A percentile compares a stretch with the other conserved stretches of the same genome.
Conservation (phyloP, 202 grass and related monocot species). For the Musa balbisiana region DNA sequence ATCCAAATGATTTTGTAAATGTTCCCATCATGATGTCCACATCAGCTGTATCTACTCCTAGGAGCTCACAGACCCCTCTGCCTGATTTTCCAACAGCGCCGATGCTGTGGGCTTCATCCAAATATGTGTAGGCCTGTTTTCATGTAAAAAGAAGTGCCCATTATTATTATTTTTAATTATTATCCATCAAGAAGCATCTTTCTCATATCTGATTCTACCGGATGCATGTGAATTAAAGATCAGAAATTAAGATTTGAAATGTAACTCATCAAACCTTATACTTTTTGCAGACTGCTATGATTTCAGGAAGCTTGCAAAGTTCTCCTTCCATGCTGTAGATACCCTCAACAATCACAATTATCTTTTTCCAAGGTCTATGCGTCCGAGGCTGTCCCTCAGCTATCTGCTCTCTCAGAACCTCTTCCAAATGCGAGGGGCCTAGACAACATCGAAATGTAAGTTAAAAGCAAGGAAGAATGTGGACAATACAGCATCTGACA, state of each 20-base stretch:
- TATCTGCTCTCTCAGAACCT: conserved; percentile 85
- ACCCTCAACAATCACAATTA: conserved; percentile 91
- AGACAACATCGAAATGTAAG: conserved; percentile 1
- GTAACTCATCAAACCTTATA: conserved; percentile 53
- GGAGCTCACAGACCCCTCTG: conserved; percentile 85
- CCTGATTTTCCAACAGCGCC: conserved; percentile 85
- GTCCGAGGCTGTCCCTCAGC: conserved; percentile 69
- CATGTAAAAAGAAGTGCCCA: conserved; percentile 3
- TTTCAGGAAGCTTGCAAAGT: conserved; percentile 79
- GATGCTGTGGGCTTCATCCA: conserved; percentile 94
- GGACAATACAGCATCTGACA: background rate
- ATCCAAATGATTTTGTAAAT: conserved; percentile 98
- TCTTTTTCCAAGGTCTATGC: conserved; percentile 95
- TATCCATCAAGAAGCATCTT: background rate
- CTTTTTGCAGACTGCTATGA: conserved; percentile 91
- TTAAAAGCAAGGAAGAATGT: background rate
- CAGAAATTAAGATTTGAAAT: background rate
- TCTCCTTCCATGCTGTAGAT: conserved; percentile 99
- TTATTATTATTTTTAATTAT: conserved; percentile 13
- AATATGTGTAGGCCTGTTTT: conserved; percentile 79
- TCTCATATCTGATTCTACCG: background rate
- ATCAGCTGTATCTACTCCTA: conserved; percentile 78
- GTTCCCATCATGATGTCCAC: conserved; percentile 98
- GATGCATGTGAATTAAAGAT: background rate
- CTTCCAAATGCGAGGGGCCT: conserved; percentile 88